phyloP scores from a whole-genome alignment of 2,329 filamentous ascomycete genomes.

The Ophiostoma angusticollis region DNA sequence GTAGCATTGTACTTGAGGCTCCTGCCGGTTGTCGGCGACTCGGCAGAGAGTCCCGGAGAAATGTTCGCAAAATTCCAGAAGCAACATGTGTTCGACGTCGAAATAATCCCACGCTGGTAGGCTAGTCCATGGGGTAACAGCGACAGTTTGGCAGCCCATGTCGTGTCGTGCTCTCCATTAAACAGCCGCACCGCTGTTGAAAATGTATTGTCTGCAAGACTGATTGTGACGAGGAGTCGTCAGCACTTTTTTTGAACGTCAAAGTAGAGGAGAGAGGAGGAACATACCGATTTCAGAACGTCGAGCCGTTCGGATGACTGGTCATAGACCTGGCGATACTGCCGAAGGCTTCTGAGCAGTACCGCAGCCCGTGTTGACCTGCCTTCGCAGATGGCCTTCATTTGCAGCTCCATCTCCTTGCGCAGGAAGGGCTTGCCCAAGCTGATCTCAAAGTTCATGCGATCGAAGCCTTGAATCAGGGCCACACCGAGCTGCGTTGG shows the following conservation, averaged over 20 bases:
- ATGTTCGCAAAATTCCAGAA: background rate
- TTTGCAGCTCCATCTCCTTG: constrained; percentile 94
- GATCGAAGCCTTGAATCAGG: constrained; percentile 86
- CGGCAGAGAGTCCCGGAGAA: too few species aligned
- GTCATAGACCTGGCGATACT: constrained; percentile 77
- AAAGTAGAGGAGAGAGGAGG: background rate
- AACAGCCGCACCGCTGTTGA: constrained; percentile 19
- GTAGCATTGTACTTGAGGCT: too few species aligned
- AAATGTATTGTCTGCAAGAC: constrained; percentile 43
- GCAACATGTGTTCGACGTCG: background rate
- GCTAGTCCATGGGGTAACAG: too few species aligned
- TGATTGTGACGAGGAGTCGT: constrained; percentile 14
- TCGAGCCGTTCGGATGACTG: constrained; percentile 67
- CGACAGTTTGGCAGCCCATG: background rate
- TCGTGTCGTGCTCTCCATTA: constrained; percentile 3
- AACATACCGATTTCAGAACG: constrained; percentile 47
- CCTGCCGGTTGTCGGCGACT: too few species aligned
- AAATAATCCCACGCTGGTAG: too few species aligned
- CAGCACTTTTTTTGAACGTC: background rate
- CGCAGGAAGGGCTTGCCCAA: constrained; percentile 90
- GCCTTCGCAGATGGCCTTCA: constrained; percentile 94
- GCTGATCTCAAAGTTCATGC: constrained; percentile 84
- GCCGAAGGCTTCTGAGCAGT: constrained; percentile 68
- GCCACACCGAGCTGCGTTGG: constrained; percentile 85
- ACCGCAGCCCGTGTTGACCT: constrained; percentile 61